Percentiles rank a stretch among this genome's conserved stretches.
phyloP scores from a whole-genome alignment of 805 yeast species.

The Candida tallmaniae region DNA sequence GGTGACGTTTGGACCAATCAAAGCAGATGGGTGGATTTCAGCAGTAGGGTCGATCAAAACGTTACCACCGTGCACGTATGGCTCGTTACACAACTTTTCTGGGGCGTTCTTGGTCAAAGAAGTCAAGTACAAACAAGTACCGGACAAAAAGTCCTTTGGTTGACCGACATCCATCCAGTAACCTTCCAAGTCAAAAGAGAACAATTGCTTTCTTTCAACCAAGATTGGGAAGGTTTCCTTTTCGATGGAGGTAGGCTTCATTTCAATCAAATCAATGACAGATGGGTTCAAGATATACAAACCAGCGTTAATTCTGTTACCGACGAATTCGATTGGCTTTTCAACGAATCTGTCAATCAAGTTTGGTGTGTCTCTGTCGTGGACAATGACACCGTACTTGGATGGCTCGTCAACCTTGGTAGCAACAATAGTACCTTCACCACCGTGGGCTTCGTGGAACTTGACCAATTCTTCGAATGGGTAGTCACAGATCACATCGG shows the following conservation, averaged over 20 bases:
- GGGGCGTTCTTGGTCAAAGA: conserved; percentile 81
- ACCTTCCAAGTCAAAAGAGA: conserved; percentile 96
- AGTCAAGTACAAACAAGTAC: conserved; percentile 87
- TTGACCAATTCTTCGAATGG: conserved; percentile 90
- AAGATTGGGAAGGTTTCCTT: conserved; percentile 98
- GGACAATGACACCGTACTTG: conserved; percentile 99
- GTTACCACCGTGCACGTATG: conserved; percentile 73
- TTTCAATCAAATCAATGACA: conserved; percentile 92
- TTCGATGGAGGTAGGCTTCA: conserved; percentile 98
- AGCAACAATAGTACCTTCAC: conserved; percentile 97
- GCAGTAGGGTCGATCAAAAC: conserved; percentile 95
- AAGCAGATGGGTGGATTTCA: conserved; percentile 84
- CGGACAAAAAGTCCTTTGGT: conserved; percentile 98
- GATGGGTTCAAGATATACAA: conserved; percentile 96
- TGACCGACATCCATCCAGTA: conserved; percentile 99
- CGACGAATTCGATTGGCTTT: conserved; percentile 98
- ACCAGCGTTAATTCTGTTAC: conserved; percentile 99
- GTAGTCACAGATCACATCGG: conserved; percentile 98
- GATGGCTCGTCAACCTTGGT: conserved; percentile 99
- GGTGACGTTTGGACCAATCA: conserved; percentile 97
- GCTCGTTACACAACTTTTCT: conserved; percentile 60
- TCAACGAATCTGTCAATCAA: conserved; percentile 98
- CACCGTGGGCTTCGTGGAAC: conserved; percentile 95
- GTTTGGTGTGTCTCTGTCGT: conserved; percentile 91
- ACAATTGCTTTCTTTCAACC: conserved; percentile 83